phyloP scores from a whole-genome alignment of 2,329 filamentous ascomycete species.

The Ophiostoma perfectum region DNA sequence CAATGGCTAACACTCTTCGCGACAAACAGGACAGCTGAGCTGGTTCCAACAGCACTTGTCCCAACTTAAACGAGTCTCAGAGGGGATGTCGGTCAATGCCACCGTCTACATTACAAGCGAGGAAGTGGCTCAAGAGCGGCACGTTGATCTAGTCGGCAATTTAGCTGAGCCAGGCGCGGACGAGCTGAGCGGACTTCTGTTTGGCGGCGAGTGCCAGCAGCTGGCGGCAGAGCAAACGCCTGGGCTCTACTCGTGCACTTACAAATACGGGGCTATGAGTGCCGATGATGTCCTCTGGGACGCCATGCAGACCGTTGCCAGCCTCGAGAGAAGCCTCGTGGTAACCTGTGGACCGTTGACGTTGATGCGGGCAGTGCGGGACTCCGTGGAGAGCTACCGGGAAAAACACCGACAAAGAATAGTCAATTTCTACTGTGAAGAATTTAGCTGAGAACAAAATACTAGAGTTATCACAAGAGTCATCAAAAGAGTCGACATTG shows the following conservation, averaged over 20 bases:
- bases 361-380: conserved; percentile 12
- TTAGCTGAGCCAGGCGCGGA: background rate
- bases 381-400: conserved; percentile 15
- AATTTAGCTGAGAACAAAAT: background rate
- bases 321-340: conserved; percentile 15
- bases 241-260: background rate
- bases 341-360: conserved; percentile 19
- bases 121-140: background rate
- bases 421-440: conserved; percentile 22
- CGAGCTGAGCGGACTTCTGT: background rate
- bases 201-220: background rate
- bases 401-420: conserved; percentile 14
- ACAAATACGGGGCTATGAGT: background rate
- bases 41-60: conserved; percentile 21
- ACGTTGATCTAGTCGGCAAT: background rate
- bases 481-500: background rate
- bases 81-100: conserved; percentile 13
- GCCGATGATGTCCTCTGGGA: background rate
- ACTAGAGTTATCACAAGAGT: background rate
- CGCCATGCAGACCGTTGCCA: conserved; percentile 15
- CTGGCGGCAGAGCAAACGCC: background rate
- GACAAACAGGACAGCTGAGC: conserved; percentile 12
- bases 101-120: conserved; percentile 21
- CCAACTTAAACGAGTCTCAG: background rate
- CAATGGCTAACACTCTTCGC: background rate